Base-by-base conservation (phyloP, 805 yeast species). In the Blastobotrys robertii region DNA sequence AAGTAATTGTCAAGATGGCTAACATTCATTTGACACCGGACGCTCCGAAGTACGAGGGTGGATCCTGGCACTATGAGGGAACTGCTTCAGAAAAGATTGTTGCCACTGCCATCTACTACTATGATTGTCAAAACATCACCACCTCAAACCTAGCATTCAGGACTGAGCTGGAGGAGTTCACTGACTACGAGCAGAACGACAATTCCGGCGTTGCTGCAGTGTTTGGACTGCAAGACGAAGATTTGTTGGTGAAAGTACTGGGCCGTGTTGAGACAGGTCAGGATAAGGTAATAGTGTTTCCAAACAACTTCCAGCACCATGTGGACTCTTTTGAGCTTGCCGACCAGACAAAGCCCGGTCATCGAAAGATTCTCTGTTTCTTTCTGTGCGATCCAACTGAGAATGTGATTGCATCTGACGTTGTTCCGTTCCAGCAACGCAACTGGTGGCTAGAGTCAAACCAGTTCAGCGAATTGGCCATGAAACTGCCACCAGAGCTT, bases 21-120 rank as follows among this genome's bases (percentile, higher is more conserved):
- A 64, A 62, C 46, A 68, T 68, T 37, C 64, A 63, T 40, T 51
- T 68, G 38, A 64, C 68, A 1, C 71, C 72, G 0, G 68, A 67
- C 35, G 60, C 58, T 19, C 67, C 70, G 1, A 40, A 41, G 2
- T 68, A 67, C 41, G 43, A 50, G 2, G 72, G 72, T 2, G 71
- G 72, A 1, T 46, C 66, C 2, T 68, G 72, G 72, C 72, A 68
- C 43, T 60, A 66, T 1, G 71, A 68, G 50, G 73, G 72, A 1
- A 56, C 66, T 6, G 57, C 59, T 16, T 63, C 63, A 45, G 73
- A 68, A 48, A 63, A 65, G 44, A 67, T 68, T 36, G 63, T 68
- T 5, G 71, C 71, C 2, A 66, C 70, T 2, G 55, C 61, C 4
- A 49, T 67, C 31, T 68, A 66, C 50, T 68, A 67, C 48, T 67